Base-by-base conservation (phyloP, 2,329 filamentous ascomycete species). In the Diaporthe australafricana region DNA sequence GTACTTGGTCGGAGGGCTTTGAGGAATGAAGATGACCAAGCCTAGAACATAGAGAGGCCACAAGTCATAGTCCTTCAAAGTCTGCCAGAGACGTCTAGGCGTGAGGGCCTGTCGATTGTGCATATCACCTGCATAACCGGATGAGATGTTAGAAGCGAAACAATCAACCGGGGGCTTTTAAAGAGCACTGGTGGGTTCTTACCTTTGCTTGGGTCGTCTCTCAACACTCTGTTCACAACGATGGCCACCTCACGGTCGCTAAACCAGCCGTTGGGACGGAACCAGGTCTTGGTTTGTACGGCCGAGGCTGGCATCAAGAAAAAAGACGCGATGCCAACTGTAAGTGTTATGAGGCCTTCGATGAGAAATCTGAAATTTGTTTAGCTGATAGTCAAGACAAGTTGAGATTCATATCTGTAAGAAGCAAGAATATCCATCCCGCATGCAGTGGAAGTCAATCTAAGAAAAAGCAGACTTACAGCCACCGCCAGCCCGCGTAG, bases 121-220 rank as follows among this genome's bases (percentile, higher is more conserved):
- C 86, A 90, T 89, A 74, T 87, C 85, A 52, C 86, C 87, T 65
- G n/a, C 0, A 8, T 20, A 5, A 30, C 14, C 14, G 17, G 8
- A 45, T 1, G 7, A 20, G 8, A 45, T 1, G 7, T 60, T 45
- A 60, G 38, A 20, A 45, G 3, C 4, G 11, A n/a, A 2, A 17
- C 6, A 25, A 38, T 2, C 6, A 11, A 35, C 0, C 5, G 11
- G 2, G 7, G 20, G 27, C 1, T 5, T 20, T 38, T 9, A 0
- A 25, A 14, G 1, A 16, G 8, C 7, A 1, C 1, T 20, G 3
- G 7, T 7, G 27, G 8, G 14, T 11, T 16, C 35, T 65, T n/a
- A 65, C 67, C 67, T 75, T 89, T 89, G 30, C 84, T 84, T 3
- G 88, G 88, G 73, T 90, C 89, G 70, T 91, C 89, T 8, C 89